Evolutionary conservation across 2,329 filamentous ascomycete genomes (phyloP).

Genomic region (Xylaria sp.): DNA sequence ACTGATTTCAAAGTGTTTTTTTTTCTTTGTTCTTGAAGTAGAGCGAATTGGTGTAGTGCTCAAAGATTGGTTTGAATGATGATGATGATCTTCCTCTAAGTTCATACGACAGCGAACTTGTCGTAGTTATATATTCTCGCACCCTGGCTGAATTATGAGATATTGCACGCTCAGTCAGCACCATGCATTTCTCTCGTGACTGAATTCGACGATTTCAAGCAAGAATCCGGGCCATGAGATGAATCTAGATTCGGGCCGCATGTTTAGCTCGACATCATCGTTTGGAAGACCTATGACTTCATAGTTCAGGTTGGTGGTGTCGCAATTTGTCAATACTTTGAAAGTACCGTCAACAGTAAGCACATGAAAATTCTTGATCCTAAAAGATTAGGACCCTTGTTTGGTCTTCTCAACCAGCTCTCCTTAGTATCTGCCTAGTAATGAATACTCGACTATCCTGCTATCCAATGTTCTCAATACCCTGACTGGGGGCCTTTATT

Average conservation of each 20-base stretch:
- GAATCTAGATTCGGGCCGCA: conserved; percentile 25
- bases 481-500: background rate
- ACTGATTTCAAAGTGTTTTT: background rate
- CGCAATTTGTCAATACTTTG: conserved; percentile 29
- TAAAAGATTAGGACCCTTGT: conserved; percentile 19
- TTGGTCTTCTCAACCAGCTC: conserved; percentile 1
- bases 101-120: conserved; percentile 11
- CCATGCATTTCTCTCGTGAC: conserved; percentile 16
- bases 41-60: background rate
- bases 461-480: background rate
- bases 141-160: background rate
- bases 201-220: conserved; percentile 22
- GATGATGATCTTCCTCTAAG: background rate
- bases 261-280: conserved; percentile 19
- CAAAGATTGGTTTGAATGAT: too few species aligned
- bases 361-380: background rate
- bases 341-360: conserved; percentile 29
- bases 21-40: background rate
- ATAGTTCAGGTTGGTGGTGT: conserved; percentile 13
- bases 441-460: background rate
- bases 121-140: conserved; percentile 20
- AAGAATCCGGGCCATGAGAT: conserved; percentile 21
- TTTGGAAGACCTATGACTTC: conserved; percentile 29
- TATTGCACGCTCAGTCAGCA: conserved; percentile 29
- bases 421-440: too few species aligned